Conservation (phyloP, 306 rosid species). For the Neltuma alba region DNA sequence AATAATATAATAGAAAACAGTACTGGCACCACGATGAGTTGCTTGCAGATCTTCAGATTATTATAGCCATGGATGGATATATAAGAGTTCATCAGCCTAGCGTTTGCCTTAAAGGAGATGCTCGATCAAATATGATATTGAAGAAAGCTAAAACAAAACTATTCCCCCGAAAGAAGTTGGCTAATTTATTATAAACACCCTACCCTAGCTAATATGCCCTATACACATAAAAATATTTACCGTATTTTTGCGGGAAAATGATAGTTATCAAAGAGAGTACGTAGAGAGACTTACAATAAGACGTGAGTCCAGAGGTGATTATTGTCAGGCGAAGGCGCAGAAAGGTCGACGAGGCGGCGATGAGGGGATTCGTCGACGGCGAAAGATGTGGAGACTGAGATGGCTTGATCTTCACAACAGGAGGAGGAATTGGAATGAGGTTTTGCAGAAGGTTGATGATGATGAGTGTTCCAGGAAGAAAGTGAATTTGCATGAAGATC, state of each 20-base stretch:
- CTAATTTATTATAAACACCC: slow-evolving; percentile 32
- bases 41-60: background rate
- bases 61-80: background rate
- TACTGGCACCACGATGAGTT: too few relatives aligned
- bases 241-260: background rate
- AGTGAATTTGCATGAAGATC: slow-evolving; percentile 48
- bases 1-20: too few relatives aligned
- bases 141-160: background rate
- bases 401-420: slow-evolving; percentile 62
- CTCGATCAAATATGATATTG: background rate
- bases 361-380: slow-evolving; percentile 70
- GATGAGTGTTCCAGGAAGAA: slow-evolving; percentile 51
- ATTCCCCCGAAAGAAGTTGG: background rate
- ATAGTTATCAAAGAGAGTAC: too few relatives aligned
- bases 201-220: slow-evolving; percentile 2
- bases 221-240: too few relatives aligned
- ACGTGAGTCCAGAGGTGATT: slow-evolving; percentile 81
- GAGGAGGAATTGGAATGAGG: slow-evolving; percentile 69
- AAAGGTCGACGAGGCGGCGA: slow-evolving; percentile 47
- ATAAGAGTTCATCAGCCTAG: background rate
- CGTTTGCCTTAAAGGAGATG: background rate
- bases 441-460: slow-evolving; percentile 26
- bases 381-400: slow-evolving; percentile 77
- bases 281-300: slow-evolving; percentile 66
- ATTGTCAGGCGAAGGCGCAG: slow-evolving; percentile 51